phyloP scores from a whole-genome alignment of 306 rosid genomes.

The Trichosanthes cucumerina region DNA sequence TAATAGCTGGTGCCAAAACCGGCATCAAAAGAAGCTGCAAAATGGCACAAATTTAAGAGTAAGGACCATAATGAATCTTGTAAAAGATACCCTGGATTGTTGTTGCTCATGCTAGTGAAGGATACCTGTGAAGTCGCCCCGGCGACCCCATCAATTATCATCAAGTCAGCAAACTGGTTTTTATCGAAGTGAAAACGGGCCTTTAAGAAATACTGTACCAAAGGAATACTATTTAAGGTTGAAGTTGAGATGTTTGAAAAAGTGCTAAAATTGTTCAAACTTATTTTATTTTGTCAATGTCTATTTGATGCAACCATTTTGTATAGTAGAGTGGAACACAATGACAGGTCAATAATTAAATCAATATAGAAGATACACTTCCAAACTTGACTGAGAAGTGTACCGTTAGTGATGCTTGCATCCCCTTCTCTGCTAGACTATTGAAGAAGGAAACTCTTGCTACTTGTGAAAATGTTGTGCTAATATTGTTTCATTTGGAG shows the following conservation, averaged over 20 bases:
- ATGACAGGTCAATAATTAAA: not conserved
- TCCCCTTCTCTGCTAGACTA: slow-evolving; percentile 67
- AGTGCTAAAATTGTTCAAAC: not conserved
- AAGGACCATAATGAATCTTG: not conserved
- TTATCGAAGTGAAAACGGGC: slow-evolving; percentile 76
- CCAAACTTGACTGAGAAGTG: not conserved
- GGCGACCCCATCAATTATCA: slow-evolving; percentile 55
- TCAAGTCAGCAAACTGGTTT: slow-evolving; percentile 66
- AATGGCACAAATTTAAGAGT: not conserved
- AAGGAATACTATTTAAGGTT: not conserved
- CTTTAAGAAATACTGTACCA: slow-evolving; percentile 79
- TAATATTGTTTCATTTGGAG: slow-evolving; percentile 2
- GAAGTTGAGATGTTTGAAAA: not conserved
- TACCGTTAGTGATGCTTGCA: slow-evolving; percentile 55
- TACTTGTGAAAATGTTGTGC: slow-evolving; percentile 64
- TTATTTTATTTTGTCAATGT: not conserved
- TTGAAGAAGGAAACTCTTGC: slow-evolving; percentile 56
- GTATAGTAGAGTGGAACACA: not conserved
- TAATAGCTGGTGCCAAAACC: slow-evolving; percentile 34
- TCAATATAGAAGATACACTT: not conserved
- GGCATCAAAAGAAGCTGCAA: slow-evolving; percentile 70
- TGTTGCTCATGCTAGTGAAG: not conserved
- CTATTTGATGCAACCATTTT: not conserved
- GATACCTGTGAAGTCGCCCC: slow-evolving; percentile 55
- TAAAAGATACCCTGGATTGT: not conserved